phyloP scores from a whole-genome alignment of 1,139 yeast species.

The Kurtzmaniella quercitrusa region DNA sequence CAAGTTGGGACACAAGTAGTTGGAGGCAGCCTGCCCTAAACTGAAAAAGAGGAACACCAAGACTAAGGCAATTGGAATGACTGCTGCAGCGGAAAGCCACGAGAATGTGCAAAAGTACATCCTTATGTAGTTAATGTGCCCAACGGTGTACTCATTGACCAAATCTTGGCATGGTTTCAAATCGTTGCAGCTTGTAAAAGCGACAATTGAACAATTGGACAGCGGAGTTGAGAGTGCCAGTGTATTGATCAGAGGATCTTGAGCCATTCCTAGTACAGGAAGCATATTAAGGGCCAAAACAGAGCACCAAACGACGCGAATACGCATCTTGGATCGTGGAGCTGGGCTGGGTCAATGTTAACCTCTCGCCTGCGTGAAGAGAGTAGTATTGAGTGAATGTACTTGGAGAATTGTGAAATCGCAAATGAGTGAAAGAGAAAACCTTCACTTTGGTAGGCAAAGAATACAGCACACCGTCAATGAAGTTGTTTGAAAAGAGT shows the following conservation, averaged over 20 bases:
- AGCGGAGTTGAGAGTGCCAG: not conserved
- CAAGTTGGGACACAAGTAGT: constrained; percentile 71
- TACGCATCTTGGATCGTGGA: not conserved
- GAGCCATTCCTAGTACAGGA: not conserved
- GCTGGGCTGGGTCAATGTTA: not conserved
- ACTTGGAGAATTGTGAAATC: too few relatives aligned
- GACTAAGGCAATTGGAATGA: constrained; percentile 12
- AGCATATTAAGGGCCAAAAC: not conserved
- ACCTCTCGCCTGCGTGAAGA: too few relatives aligned
- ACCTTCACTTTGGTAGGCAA: too few relatives aligned
- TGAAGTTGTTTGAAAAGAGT: too few relatives aligned
- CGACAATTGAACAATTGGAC: not conserved
- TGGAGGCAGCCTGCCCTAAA: constrained; percentile 72
- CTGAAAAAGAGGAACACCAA: constrained; percentile 49
- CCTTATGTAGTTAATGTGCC: constrained; percentile 16
- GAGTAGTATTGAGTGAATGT: too few relatives aligned
- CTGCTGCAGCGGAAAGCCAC: constrained; percentile 9
- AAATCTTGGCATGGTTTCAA: constrained; percentile 11
- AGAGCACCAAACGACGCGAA: not conserved
- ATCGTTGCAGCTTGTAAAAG: constrained; percentile 16
- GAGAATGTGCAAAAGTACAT: constrained; percentile 15
- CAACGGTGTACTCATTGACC: constrained; percentile 17
- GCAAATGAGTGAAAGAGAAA: too few relatives aligned
- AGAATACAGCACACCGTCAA: too few relatives aligned
- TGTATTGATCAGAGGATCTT: not conserved